Percentiles rank a stretch among this genome's conserved stretches.
Evolutionary conservation across 768 basidiomycete genomes (phyloP).

Genomic region (Lactarius evosmus): DNA sequence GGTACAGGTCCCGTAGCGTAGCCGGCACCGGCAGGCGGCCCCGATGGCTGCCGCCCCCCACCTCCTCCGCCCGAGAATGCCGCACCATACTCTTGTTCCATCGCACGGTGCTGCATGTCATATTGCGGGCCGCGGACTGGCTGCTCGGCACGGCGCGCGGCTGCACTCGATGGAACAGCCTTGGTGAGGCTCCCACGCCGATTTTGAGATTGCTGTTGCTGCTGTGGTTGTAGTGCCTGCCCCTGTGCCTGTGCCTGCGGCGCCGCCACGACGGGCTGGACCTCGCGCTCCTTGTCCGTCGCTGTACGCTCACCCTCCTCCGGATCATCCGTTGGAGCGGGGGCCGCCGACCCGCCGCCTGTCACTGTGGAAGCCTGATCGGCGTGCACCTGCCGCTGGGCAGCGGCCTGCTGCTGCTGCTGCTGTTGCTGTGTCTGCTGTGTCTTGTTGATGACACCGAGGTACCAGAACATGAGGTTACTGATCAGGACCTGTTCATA

Average conservation of each 20-base stretch:
- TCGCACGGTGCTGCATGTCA: conserved; percentile 89
- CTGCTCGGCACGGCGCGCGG: conserved; percentile 70
- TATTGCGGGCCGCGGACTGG: conserved; percentile 88
- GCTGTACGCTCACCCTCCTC: conserved; percentile 44
- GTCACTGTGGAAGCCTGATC: conserved; percentile 32
- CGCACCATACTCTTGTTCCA: conserved; percentile 80
- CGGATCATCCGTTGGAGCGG: conserved; percentile 20
- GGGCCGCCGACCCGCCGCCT: conserved; percentile 14
- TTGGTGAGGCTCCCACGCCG: conserved; percentile 65
- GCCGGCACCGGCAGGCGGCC: conserved; percentile 14
- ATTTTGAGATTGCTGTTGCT: conserved; percentile 43
- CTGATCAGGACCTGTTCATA: conserved; percentile 96
- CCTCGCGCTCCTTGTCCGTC: conserved; percentile 39
- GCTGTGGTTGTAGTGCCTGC: conserved; percentile 36
- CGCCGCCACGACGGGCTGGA: conserved; percentile 37
- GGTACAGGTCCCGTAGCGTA: conserved; percentile 30
- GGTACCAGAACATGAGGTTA: conserved; percentile 99
- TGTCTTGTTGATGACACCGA: conserved; percentile 94
- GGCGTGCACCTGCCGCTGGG: conserved; percentile 12
- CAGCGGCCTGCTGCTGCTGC: conserved; percentile 28
- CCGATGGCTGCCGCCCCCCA: conserved; percentile 4
- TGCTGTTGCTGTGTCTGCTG: conserved; percentile 46
- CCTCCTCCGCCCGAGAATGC: conserved; percentile 25
- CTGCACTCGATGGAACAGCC: conserved; percentile 45
- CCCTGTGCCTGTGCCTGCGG: conserved; percentile 8